Base-by-base conservation (phyloP, 371 early-diverging fungal genomes). In the Apophysomyces trapeziformis region DNA sequence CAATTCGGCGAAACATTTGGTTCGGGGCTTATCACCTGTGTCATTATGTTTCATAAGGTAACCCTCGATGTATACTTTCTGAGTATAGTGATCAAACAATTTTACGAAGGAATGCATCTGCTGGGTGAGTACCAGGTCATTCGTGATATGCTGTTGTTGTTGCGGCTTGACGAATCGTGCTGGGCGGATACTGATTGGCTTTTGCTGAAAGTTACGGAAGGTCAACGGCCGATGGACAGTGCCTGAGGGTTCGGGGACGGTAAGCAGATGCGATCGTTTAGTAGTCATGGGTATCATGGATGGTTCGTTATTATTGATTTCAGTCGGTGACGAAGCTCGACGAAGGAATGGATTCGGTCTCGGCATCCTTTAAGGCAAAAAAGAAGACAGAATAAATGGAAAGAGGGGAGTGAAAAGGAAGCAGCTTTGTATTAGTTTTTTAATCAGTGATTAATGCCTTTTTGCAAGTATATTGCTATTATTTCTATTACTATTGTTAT, bases 51-150 rank as follows among this genome's bases (percentile, higher is more conserved):
- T 88, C 76, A 80, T 79, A 9, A 92, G 71, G 45, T 87, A 86
- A 7, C 91, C 93, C 66, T 86, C 79, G 35, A 86, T 80, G 70
- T 92, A 92, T n/a, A 85, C 73, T 71, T 92, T 92, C 58, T 84
- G 83, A 32, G 77, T 76, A 64, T 82, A 90, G 16, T 72, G 58
- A 64, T 87, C 89, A 65, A 85, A 89, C 26, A 73, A 56, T 12
- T 71, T 65, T 21, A 80, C 69, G 60, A 86, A 78, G 0, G 77
- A 61, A 36, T 47, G 38, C 66, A 69, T 66, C 12, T 62, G 62
- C 12, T 57, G 36, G 5, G 70, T 38, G n/a, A 65, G 21, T 4
- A 8, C 7, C 9, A 21, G 21, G 21, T 50, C 54, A 16, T 50
- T 26, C 7, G 54, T 11, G 5, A 26, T 11, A 21, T 50, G 54